These are phyloP conservation scores for Adiantum capillusveneris DNA, from an alignment of 75 land plant species.

Conservation along the genomic window DNA sequence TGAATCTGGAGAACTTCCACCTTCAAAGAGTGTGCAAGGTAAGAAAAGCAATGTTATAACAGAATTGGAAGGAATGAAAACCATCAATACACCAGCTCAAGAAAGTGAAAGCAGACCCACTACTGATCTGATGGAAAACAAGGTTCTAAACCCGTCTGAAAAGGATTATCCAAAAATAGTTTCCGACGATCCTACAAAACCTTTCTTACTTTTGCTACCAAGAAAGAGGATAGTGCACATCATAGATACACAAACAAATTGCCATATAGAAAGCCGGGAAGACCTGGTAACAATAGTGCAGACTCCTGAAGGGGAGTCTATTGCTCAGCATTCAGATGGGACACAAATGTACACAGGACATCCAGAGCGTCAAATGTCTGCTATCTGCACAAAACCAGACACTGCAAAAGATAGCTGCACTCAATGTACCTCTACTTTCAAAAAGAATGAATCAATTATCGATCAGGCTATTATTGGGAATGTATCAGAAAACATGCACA, in stretches of 20 bases:
- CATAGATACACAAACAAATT: neutral
- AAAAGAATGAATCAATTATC: neutral
- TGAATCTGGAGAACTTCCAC: too few relatives aligned
- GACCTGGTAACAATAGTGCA: neutral
- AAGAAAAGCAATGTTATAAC: neutral
- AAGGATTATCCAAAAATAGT: neutral
- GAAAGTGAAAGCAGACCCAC: neutral
- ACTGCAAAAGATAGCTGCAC: neutral
- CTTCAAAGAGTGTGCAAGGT: neutral
- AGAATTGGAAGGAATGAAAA: neutral
- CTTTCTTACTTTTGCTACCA: neutral
- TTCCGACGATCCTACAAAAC: neutral
- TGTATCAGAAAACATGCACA: neutral
- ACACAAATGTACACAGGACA: neutral
- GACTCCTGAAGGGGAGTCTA: neutral
- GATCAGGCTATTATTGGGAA: neutral
- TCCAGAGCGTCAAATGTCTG: neutral
- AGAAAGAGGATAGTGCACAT: neutral
- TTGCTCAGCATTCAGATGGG: neutral
- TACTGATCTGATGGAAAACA: too few relatives aligned
- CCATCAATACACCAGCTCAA: neutral
- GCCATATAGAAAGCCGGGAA: constrained; percentile 1
- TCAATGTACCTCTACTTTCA: neutral
- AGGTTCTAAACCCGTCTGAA: neutral
- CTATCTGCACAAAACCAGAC: neutral